Conservation (phyloP, 768 basidiomycete species). For the Tubosaeta brunneosetosa region DNA sequence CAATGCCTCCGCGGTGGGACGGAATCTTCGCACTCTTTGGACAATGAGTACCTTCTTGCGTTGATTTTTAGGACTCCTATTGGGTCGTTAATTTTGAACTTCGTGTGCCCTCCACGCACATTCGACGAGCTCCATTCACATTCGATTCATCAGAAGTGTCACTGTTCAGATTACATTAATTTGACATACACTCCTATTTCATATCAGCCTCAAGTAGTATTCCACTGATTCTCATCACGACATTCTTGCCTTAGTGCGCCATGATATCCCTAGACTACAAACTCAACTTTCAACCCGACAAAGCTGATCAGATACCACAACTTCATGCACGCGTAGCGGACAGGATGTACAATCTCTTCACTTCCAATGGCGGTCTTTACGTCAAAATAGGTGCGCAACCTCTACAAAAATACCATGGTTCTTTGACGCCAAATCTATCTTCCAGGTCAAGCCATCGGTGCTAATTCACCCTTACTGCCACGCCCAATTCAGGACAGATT, state of each 20-base stretch:
- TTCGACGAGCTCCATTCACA: no score
- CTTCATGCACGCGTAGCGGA: slow-evolving; percentile 83
- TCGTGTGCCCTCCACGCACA: neutral
- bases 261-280: slow-evolving; percentile 81
- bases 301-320: slow-evolving; percentile 67
- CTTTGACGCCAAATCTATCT: neutral
- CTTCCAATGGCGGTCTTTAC: slow-evolving; percentile 79
- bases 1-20: slow-evolving; percentile 44
- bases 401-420: neutral
- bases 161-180: neutral
- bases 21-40: slow-evolving; percentile 48
- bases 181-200: neutral
- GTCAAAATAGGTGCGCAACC: slow-evolving; percentile 65
- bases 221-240: neutral
- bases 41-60: slow-evolving; percentile 33
- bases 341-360: slow-evolving; percentile 70
- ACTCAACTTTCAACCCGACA: slow-evolving; percentile 73
- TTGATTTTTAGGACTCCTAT: neutral
- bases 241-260: slow-evolving; percentile 44
- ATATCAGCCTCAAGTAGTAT: neutral
- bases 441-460: slow-evolving; percentile 70
- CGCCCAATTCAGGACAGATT: slow-evolving; percentile 80
- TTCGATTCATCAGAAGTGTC: no score
- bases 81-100: neutral
- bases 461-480: slow-evolving; percentile 83